Conservation (phyloP, 768 basidiomycete genomes). For the Calvatia gigantea region DNA sequence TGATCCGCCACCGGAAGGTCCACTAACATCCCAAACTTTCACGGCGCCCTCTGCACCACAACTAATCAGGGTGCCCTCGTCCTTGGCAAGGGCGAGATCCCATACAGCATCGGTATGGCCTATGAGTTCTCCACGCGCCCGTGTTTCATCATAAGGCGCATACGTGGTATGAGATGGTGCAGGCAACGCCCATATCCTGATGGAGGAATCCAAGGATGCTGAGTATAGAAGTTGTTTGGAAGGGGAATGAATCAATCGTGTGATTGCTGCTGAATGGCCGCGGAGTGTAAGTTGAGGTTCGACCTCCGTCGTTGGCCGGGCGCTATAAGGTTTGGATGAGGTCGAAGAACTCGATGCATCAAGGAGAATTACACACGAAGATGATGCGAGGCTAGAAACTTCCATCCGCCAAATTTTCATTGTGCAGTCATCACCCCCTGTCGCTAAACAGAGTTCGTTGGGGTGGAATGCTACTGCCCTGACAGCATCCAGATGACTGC, state of each 20-base stretch:
- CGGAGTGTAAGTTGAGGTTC: slow-evolving; percentile 93
- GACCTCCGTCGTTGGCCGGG: slow-evolving; percentile 75
- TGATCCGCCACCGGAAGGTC: slow-evolving; percentile 57
- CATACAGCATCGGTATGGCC: slow-evolving; percentile 96
- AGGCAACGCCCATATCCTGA: slow-evolving; percentile 88
- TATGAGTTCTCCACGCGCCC: slow-evolving; percentile 74
- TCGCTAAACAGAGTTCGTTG: slow-evolving; percentile 80
- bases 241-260: slow-evolving; percentile 77
- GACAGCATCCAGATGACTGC: slow-evolving; percentile 92
- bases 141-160: slow-evolving; percentile 81
- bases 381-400: slow-evolving; percentile 66
- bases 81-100: slow-evolving; percentile 86
- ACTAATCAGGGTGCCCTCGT: slow-evolving; percentile 81
- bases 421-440: slow-evolving; percentile 92
- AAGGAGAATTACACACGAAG: slow-evolving; percentile 54
- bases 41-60: slow-evolving; percentile 90
- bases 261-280: slow-evolving; percentile 90
- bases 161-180: slow-evolving; percentile 79
- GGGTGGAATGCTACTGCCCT: slow-evolving; percentile 90
- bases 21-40: slow-evolving; percentile 90
- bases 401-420: slow-evolving; percentile 97
- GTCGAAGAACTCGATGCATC: slow-evolving; percentile 14
- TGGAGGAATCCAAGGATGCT: slow-evolving; percentile 89
- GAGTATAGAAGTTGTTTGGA: slow-evolving; percentile 80
- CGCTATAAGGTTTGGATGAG: slow-evolving; percentile 33